Conservation (phyloP, 768 basidiomycete species). For the Rhizopogon vinicolor region DNA sequence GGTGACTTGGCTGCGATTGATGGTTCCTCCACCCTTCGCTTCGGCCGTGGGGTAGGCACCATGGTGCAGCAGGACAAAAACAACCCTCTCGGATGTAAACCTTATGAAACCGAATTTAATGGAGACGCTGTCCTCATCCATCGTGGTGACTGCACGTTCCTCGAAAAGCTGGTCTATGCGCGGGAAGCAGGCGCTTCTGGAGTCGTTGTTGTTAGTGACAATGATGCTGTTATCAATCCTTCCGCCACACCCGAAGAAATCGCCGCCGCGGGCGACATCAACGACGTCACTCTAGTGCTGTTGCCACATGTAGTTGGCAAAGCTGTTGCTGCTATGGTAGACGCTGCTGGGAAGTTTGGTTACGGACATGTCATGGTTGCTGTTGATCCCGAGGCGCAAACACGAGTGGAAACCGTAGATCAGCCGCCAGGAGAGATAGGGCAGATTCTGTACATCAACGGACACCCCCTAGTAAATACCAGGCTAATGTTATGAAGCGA, state of each 20-base stretch:
- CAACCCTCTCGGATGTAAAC: constrained; percentile 58
- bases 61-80: constrained; percentile 44
- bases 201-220: constrained; percentile 68
- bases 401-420: constrained; percentile 8
- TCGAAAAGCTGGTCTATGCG: constrained; percentile 75
- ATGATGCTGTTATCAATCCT: constrained; percentile 59
- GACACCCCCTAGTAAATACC: constrained; percentile 73
- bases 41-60: constrained; percentile 50
- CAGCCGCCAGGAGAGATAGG: constrained; percentile 29
- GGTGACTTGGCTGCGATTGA: constrained; percentile 43
- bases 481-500: constrained; percentile 50
- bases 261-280: constrained; percentile 50
- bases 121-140: constrained; percentile 56
- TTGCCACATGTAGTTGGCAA: constrained; percentile 50
- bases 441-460: constrained; percentile 71
- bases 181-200: constrained; percentile 69
- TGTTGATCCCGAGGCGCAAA: constrained; percentile 36
- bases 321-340: constrained; percentile 51
- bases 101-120: constrained; percentile 44
- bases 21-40: constrained; percentile 31
- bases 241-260: constrained; percentile 57
- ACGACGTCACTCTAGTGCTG: constrained; percentile 56
- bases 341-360: constrained; percentile 41
- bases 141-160: constrained; percentile 85
- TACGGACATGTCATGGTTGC: constrained; percentile 48